Evolutionary conservation across 768 basidiomycete genomes (phyloP).

Genomic region (Cystofilobasidium capitatum): DNA sequence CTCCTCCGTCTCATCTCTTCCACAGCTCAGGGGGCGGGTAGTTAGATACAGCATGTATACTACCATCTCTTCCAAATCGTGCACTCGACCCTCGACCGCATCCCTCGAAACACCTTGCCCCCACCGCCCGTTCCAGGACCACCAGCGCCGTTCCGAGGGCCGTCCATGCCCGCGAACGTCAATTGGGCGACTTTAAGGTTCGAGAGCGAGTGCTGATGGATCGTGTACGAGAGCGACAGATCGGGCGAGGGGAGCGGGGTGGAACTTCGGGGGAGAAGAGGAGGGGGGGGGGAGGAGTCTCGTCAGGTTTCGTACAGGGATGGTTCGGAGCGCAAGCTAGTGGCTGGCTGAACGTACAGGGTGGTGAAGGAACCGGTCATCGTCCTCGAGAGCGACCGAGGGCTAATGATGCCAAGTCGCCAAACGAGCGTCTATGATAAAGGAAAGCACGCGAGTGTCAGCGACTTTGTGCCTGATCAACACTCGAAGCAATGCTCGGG

Average conservation of each 20-base stretch:
- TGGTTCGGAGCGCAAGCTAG: background rate
- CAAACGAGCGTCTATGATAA: constrained; percentile 10
- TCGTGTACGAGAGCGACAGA: constrained; percentile 6
- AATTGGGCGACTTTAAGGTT: constrained; percentile 17
- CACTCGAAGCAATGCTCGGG: background rate
- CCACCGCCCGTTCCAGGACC: background rate
- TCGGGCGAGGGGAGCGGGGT: constrained; percentile 7
- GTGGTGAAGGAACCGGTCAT: constrained; percentile 17
- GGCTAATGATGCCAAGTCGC: constrained; percentile 2
- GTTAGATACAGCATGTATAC: too few relatives aligned
- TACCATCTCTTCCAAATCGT: background rate
- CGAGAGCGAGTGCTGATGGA: constrained; percentile 26
- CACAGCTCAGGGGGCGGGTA: too few relatives aligned
- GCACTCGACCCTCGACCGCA: constrained; percentile 20
- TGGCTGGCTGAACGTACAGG: background rate
- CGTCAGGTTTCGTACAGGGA: background rate
- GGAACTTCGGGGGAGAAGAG: background rate
- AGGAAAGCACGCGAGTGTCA: background rate
- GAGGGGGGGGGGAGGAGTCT: background rate
- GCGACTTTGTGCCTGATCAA: too few relatives aligned
- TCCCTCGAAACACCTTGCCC: constrained; percentile 21
- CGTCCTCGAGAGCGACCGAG: background rate
- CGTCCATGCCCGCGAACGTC: constrained; percentile 13
- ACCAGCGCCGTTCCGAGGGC: background rate
- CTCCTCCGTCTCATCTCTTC: too few relatives aligned